Base-by-base conservation (phyloP, 2,329 filamentous ascomycete genomes). In the Ceratocystis eucalypticola region DNA sequence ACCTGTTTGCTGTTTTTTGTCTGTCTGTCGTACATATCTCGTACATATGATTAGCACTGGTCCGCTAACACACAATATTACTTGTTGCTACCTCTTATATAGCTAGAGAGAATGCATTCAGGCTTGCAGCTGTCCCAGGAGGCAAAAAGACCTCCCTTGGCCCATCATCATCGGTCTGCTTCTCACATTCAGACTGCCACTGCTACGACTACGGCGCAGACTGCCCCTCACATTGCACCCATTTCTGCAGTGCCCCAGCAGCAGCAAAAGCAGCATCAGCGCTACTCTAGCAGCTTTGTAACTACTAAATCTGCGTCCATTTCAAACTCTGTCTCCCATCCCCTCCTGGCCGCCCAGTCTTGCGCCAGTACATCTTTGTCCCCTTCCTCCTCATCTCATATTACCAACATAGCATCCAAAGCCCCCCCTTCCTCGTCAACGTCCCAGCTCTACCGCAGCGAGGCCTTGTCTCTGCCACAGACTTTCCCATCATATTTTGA, bases 101-200 rank as follows among this genome's bases (percentile, higher is more conserved):
- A 65, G 64, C 33, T 57, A 10, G 64, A 53, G 53, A 65, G 64
- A 53, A 65, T 65, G 64, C 41, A 61, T 5, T 41, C 45, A 22
- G 64, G 64, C 64, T 41, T 57, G 55, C 57, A 65, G 15, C 44
- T 48, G 55, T 48, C 55, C 64, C 64, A 65, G 41, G 64, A 65
- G 64, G 22, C 41, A 22, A 59, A 30, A 30, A n/a, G 55, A n/a
- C 57, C 64, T 61, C 64, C 64, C 55, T 61, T 53, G 46, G 53
- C 30, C 44, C 37, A 62, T 41, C 55, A 53, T 25, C 64, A 61
- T 10, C 57, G 53, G n/a, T 65, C 53, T 41, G 45, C 64, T 8
- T 65, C 64, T 7, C 55, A 65, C 22, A 28, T 8, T 41, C 37
- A 41, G 10, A 41, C 37, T 37, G 33, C 33, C 10, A 37, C 33